Conservation (phyloP, 1,139 yeast genomes). For the Zygosaccharomyces sapae region DNA sequence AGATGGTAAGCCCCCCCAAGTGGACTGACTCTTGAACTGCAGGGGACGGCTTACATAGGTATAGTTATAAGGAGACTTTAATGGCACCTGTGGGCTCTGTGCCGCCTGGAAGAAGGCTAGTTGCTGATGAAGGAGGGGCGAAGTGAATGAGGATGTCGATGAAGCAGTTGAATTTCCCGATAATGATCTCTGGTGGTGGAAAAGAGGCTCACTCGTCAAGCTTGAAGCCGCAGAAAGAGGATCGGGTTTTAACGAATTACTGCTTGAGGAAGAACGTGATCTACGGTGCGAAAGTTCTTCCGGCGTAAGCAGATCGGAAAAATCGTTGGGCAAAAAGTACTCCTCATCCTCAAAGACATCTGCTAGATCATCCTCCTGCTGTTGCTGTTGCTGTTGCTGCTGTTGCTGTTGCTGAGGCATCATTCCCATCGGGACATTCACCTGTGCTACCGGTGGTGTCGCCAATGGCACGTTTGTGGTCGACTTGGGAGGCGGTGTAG, state of each 20-base stretch:
- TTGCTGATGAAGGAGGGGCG: conserved; percentile 14
- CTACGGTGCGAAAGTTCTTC: conserved; percentile 21
- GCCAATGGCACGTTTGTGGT: not conserved
- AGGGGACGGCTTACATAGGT: conserved; percentile 7
- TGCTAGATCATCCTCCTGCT: not conserved
- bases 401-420: not conserved
- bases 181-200: conserved; percentile 9
- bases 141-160: not conserved
- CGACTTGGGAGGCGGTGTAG: not conserved
- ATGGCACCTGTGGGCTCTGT: conserved; percentile 7
- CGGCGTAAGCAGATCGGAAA: conserved; percentile 23
- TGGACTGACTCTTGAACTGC: conserved; percentile 6
- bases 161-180: conserved; percentile 11
- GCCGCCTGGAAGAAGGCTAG: conserved; percentile 10
- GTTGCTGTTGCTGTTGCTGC: not conserved
- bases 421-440: no score
- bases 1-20: not conserved
- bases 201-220: not conserved
- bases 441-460: not conserved
- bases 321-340: conserved; percentile 21
- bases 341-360: conserved; percentile 16
- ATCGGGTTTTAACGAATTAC: conserved; percentile 8
- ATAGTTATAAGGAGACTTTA: conserved; percentile 8
- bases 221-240: conserved; percentile 6
- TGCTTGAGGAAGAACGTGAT: conserved; percentile 19